A percentile compares a stretch with the other conserved stretches of the same genome.
These are phyloP conservation scores for Borealophlyctis nickersoniae DNA, from an alignment of 192 early-diverging fungal genomes.

Conservation along the genomic window DNA sequence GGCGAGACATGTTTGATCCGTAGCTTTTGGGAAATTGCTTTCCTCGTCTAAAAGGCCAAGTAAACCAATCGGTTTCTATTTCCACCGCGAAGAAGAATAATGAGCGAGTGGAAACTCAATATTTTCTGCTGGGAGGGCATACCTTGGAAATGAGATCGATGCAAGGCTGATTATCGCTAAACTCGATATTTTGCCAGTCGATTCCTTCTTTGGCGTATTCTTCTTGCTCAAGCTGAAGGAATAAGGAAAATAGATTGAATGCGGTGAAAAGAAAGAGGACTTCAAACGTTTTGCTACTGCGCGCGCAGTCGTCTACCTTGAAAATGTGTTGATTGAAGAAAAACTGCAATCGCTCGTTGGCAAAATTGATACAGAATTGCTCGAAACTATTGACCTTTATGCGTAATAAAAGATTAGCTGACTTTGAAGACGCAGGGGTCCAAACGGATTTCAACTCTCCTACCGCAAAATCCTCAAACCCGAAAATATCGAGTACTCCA, in stretches of 20 bases:
- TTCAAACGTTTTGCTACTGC: neutral
- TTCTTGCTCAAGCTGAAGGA: constrained; percentile 70
- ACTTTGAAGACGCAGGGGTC: neutral
- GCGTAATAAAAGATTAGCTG: neutral
- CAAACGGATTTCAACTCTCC: neutral
- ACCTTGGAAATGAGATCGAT: constrained; percentile 80
- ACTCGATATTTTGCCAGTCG: constrained; percentile 69
- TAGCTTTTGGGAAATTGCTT: constrained; percentile 20
- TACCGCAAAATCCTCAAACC: constrained; percentile 74
- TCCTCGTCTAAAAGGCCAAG: constrained; percentile 31
- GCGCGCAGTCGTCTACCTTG: constrained; percentile 47
- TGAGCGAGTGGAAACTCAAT: too few species aligned
- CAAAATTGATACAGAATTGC: constrained; percentile 87
- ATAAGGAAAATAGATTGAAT: neutral
- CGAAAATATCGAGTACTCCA: constrained; percentile 92
- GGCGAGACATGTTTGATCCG: constrained; percentile 26
- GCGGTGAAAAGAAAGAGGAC: too few species aligned
- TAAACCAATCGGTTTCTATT: constrained; percentile 23
- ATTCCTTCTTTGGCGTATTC: constrained; percentile 72
- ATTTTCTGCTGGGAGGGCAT: constrained; percentile 10
- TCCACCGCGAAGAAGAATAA: neutral
- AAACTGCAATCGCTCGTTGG: constrained; percentile 94
- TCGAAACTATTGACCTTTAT: constrained; percentile 59
- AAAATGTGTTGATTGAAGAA: constrained; percentile 94
- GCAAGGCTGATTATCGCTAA: constrained; percentile 92